A percentile compares a stretch with the other conserved stretches of the same genome.
Conservation (phyloP, 73 alveolate genomes). For the Paramecium sonneborni region DNA sequence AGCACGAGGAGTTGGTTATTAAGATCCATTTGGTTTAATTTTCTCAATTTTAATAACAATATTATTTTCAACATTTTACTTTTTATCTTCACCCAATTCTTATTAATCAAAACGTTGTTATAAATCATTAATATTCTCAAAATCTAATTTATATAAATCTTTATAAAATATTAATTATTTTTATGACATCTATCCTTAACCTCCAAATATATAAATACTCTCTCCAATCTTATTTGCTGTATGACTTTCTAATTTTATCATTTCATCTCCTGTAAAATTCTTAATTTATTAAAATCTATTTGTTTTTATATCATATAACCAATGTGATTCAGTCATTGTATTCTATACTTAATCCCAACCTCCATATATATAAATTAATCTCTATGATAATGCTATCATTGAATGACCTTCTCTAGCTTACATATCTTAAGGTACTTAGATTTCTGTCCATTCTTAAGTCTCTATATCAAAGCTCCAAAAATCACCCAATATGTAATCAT, state of each 20-base stretch:
- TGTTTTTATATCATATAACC: constrained; percentile 21
- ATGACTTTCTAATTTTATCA: constrained; percentile 43
- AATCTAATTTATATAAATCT: constrained; percentile 50
- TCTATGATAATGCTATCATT: constrained; percentile 7
- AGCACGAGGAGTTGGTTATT: constrained; percentile 49
- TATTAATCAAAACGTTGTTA: not conserved
- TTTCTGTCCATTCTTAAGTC: constrained; percentile 45
- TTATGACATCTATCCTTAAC: constrained; percentile 27
- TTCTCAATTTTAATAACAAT: constrained; percentile 18
- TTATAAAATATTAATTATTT: constrained; percentile 34
- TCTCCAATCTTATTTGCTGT: constrained; percentile 54
- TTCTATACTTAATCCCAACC: constrained; percentile 62
- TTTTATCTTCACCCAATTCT: not conserved
- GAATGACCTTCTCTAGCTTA: constrained; percentile 67
- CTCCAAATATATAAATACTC: constrained; percentile 55
- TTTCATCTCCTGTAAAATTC: not conserved
- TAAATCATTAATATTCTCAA: constrained; percentile 31
- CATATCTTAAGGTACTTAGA: not conserved
- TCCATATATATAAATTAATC: constrained; percentile 48
- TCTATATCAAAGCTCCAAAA: constrained; percentile 64
- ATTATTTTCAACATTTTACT: not conserved
- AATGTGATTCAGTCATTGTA: constrained; percentile 8
- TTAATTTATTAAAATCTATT: not conserved
- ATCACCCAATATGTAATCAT: constrained; percentile 38
- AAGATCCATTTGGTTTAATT: constrained; percentile 49